These are phyloP conservation scores for Prototheca cutis DNA, from an alignment of 163 green algal species.

Conservation along the genomic window DNA sequence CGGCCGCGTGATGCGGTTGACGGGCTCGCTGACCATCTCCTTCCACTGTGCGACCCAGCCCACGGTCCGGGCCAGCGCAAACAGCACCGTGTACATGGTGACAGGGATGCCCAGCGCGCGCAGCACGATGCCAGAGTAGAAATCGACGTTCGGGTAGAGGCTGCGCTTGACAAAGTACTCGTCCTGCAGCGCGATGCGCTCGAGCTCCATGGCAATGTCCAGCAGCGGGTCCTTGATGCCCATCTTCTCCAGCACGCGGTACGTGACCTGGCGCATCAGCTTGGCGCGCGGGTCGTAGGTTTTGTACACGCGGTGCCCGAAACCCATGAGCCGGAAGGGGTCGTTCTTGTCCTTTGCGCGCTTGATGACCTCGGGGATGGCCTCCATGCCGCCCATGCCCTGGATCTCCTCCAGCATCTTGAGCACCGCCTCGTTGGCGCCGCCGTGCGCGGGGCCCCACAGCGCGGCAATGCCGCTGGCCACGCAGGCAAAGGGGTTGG, in stretches of 20 bases:
- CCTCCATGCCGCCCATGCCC: conserved; percentile 23
- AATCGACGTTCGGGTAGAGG: conserved; percentile 83
- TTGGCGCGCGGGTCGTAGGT: conserved; percentile 41
- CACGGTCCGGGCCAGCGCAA: conserved; percentile 48
- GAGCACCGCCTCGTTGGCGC: conserved; percentile 76
- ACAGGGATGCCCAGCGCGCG: conserved; percentile 57
- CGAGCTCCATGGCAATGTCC: conserved; percentile 69
- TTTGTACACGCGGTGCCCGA: conserved; percentile 72
- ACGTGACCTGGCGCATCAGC: conserved; percentile 31
- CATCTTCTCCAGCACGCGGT: conserved; percentile 25
- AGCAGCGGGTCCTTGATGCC: conserved; percentile 29
- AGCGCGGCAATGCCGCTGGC: conserved; percentile 63
- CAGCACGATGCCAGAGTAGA: conserved; percentile 73
- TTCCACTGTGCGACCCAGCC: conserved; percentile 56
- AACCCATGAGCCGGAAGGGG: conserved; percentile 40
- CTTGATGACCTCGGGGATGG: conserved; percentile 45
- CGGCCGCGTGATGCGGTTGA: conserved; percentile 31
- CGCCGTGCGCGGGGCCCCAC: conserved; percentile 73
- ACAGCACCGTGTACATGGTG: conserved; percentile 69
- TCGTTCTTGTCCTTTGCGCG: conserved; percentile 57
- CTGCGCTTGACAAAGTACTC: conserved; percentile 77
- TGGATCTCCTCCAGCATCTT: conserved; percentile 67
- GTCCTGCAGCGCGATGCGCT: conserved; percentile 74
- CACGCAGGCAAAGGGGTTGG: conserved; percentile 58
- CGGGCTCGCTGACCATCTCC: conserved; percentile 38